These are phyloP conservation scores for Lupinus albus DNA, from an alignment of 306 rosid genomes.

Conservation along the genomic window DNA sequence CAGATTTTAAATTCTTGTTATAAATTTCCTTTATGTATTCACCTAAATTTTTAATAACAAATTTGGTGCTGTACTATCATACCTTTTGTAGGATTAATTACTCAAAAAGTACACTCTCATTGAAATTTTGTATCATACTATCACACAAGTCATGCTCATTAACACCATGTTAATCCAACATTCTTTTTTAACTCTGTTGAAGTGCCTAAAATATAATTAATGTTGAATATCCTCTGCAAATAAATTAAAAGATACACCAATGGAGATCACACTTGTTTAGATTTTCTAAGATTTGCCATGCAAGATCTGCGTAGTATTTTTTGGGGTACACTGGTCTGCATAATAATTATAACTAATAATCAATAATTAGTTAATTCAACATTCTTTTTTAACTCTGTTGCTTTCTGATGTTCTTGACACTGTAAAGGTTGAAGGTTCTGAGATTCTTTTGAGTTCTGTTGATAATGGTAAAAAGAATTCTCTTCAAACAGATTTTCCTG, in stretches of 20 bases:
- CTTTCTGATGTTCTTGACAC: conserved; percentile 43
- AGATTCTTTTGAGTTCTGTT: conserved; percentile 36
- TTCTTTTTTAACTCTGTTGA: not conserved
- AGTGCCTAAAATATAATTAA: not conserved
- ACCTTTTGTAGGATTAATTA: not conserved
- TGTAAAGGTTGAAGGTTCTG: conserved; percentile 49
- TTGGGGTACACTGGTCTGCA: too few species aligned
- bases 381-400: too few species aligned
- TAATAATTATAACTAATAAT: not conserved
- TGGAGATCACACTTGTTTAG: conserved; percentile 9
- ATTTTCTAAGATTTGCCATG: conserved; percentile 2
- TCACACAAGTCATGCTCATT: not conserved
- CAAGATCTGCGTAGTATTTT: not conserved
- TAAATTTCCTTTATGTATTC: not conserved
- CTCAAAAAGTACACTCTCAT: not conserved
- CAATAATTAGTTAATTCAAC: conserved; percentile 7
- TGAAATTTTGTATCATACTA: not conserved
- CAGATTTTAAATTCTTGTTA: not conserved
- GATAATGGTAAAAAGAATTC: conserved; percentile 41
- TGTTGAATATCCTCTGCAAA: not conserved
- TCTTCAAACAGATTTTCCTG: conserved; percentile 43
- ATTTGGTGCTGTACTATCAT: too few species aligned
- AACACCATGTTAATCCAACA: not conserved
- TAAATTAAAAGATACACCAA: not conserved
- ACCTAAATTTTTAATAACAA: not conserved